phyloP scores from a whole-genome alignment of 2,329 filamentous ascomycete species.

The Aspergillus texensis region DNA sequence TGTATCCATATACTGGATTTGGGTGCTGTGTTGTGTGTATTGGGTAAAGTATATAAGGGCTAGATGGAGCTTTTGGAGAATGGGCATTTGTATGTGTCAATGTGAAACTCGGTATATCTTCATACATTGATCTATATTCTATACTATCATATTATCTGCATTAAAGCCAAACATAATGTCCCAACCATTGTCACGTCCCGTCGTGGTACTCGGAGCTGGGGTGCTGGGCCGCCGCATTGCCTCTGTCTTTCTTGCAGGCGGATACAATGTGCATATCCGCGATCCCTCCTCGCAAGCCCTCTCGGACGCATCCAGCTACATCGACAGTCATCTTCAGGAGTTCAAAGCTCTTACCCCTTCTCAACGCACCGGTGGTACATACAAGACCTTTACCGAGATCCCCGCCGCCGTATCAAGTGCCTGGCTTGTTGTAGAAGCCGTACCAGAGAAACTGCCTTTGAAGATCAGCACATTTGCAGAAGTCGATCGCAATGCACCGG shows the following conservation, averaged over 20 bases:
- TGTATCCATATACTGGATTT: neutral
- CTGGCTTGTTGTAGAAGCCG: constrained; percentile 59
- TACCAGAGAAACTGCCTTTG: constrained; percentile 54
- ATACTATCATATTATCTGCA: constrained; percentile 6
- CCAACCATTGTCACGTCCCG: constrained; percentile 33
- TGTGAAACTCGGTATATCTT: no score
- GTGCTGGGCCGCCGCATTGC: constrained; percentile 32
- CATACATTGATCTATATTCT: neutral
- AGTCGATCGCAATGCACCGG: constrained; percentile 46
- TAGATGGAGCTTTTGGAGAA: neutral
- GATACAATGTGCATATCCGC: constrained; percentile 32
- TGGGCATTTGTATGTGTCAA: neutral
- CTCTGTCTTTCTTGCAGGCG: constrained; percentile 6
- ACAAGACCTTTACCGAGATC: constrained; percentile 42
- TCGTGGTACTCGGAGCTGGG: constrained; percentile 34
- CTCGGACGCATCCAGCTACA: constrained; percentile 34
- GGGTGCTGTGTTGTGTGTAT: neutral
- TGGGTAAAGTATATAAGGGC: neutral
- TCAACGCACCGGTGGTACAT: constrained; percentile 32
- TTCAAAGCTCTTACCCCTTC: constrained; percentile 28
- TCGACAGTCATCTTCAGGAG: constrained; percentile 36
- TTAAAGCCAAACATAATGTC: neutral
- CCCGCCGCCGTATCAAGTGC: constrained; percentile 46
- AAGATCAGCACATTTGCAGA: constrained; percentile 54
- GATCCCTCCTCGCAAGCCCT: constrained; percentile 37